Evolutionary conservation across 495 filamentous ascomycete genomes (phyloP).

Genomic region (Margaritispora aquatica): DNA sequence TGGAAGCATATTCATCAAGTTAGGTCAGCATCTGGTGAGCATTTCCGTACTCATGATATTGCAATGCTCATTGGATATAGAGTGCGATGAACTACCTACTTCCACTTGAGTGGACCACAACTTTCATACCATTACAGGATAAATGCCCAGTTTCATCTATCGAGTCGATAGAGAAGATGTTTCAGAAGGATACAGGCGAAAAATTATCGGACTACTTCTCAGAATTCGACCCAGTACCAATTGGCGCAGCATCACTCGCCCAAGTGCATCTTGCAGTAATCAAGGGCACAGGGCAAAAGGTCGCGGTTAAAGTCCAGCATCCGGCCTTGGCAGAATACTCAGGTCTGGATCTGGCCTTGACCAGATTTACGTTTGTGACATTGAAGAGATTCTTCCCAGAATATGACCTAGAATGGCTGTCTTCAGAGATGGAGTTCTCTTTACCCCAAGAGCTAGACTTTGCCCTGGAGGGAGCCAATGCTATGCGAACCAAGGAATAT

Average conservation of each 20-base stretch:
- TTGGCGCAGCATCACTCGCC: slow-evolving; percentile 89
- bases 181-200: slow-evolving; percentile 72
- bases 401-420: slow-evolving; percentile 95
- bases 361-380: slow-evolving; percentile 79
- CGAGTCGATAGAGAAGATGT: slow-evolving; percentile 83
- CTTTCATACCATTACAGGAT: slow-evolving; percentile 95
- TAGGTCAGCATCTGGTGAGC: slow-evolving; percentile 82
- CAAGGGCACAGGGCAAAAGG: slow-evolving; percentile 75
- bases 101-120: slow-evolving; percentile 89
- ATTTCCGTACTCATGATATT: background rate
- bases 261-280: slow-evolving; percentile 92
- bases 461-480: slow-evolving; percentile 77
- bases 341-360: slow-evolving; percentile 80
- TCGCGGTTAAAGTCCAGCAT: slow-evolving; percentile 98
- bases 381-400: slow-evolving; percentile 93
- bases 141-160: slow-evolving; percentile 89
- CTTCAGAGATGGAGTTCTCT: slow-evolving; percentile 85
- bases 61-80: slow-evolving; percentile 25
- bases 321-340: slow-evolving; percentile 88
- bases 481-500: slow-evolving; percentile 68
- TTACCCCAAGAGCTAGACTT: slow-evolving; percentile 92
- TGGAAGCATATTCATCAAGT: slow-evolving; percentile 96
- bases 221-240: slow-evolving; percentile 70
- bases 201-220: slow-evolving; percentile 78
- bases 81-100: slow-evolving; percentile 96